These are phyloP conservation scores for Aspergillus sp. DNA, from an alignment of 2,329 filamentous ascomycete genomes.

Conservation along the genomic window DNA sequence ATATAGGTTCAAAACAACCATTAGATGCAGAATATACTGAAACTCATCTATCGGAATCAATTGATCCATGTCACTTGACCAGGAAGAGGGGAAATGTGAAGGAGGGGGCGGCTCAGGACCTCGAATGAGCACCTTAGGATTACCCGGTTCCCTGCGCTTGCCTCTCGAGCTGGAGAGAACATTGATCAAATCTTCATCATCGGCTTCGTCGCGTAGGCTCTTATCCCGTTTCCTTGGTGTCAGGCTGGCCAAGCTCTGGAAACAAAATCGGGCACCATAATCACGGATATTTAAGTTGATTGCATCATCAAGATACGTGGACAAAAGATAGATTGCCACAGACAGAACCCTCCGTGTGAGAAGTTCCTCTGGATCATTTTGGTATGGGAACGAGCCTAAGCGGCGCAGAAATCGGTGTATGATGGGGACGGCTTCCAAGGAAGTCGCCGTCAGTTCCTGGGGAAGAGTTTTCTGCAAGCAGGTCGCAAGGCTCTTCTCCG, in stretches of 20 bases:
- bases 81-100: neutral
- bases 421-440: neutral
- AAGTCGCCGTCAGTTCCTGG: neutral
- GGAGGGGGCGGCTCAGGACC: neutral
- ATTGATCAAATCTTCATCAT: neutral
- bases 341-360: neutral
- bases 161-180: neutral
- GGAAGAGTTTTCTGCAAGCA: neutral
- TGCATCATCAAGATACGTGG: neutral
- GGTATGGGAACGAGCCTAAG: conserved; percentile 1
- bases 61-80: neutral
- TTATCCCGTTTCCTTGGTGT: neutral
- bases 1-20: neutral
- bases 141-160: neutral
- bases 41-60: neutral
- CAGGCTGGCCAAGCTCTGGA: neutral
- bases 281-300: neutral
- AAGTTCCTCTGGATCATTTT: neutral
- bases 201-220: neutral
- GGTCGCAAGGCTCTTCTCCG: neutral
- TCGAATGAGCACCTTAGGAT: neutral
- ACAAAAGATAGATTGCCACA: neutral
- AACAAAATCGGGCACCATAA: neutral
- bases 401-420: neutral
- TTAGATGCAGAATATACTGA: neutral